phyloP scores from a whole-genome alignment of 345 rosid species.

The Salix brachista region DNA sequence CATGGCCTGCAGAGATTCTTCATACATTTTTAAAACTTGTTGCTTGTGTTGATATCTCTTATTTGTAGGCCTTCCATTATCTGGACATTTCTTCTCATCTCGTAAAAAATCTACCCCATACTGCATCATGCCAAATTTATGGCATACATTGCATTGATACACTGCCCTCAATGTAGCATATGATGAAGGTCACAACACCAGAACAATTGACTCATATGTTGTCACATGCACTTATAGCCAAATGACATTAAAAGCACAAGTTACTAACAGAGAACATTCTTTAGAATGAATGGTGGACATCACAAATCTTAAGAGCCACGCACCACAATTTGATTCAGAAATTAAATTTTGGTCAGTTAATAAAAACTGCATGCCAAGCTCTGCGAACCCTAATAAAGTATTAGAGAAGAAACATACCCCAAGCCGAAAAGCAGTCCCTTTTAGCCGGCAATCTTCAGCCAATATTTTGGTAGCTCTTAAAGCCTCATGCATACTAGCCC shows the following conservation, averaged over 20 bases:
- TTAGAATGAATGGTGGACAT: neutral
- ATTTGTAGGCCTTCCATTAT: neutral
- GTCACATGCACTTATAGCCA: neutral
- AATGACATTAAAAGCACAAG: neutral
- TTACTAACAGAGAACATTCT: neutral
- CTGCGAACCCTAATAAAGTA: neutral
- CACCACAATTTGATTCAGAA: neutral
- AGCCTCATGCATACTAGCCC: slow-evolving; percentile 69
- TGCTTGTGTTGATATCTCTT: neutral
- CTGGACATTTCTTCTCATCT: neutral
- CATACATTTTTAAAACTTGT: neutral
- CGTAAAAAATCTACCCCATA: neutral
- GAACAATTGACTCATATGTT: neutral
- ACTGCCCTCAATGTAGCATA: neutral
- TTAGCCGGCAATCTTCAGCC: slow-evolving; percentile 73
- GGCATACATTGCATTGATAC: neutral
- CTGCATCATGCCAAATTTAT: neutral
- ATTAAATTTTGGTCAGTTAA: neutral
- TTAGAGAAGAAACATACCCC: slow-evolving; percentile 53
- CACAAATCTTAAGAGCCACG: neutral
- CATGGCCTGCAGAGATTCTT: neutral
- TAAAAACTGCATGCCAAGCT: neutral
- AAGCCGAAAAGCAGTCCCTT: slow-evolving; percentile 89
- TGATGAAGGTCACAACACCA: neutral
- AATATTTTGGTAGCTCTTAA: slow-evolving; percentile 60